Evolutionary conservation across 2,329 filamentous ascomycete species (phyloP).

Genomic region (Juglanconis juglandina): DNA sequence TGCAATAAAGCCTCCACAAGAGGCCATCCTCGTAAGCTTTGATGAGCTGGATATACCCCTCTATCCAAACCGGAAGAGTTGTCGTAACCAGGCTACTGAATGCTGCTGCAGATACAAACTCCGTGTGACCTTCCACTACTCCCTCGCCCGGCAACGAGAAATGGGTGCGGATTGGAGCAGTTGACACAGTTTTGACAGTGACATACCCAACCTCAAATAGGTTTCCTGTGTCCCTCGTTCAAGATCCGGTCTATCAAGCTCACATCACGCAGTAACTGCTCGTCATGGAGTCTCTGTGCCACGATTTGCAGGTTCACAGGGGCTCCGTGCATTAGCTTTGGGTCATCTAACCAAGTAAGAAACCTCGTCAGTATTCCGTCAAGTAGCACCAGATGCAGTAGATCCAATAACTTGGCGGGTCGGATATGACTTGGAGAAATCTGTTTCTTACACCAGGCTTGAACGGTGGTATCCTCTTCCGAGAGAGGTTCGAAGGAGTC

Average conservation of each 20-base stretch:
- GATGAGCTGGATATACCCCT: too few relatives aligned
- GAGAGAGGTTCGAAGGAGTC: slow-evolving; percentile 24
- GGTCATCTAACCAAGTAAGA: slow-evolving; percentile 26
- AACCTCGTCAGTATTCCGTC: background rate
- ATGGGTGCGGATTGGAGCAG: too few relatives aligned
- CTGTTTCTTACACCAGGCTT: slow-evolving; percentile 28
- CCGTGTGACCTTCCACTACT: too few relatives aligned
- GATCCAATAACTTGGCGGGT: background rate
- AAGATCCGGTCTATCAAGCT: slow-evolving; percentile 27
- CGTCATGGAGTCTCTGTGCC: slow-evolving; percentile 29
- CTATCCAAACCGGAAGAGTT: too few relatives aligned
- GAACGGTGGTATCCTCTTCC: slow-evolving; percentile 24
- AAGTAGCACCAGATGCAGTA: too few relatives aligned
- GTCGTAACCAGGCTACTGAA: too few relatives aligned
- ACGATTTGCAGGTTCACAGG: slow-evolving; percentile 32
- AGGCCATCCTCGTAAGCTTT: too few relatives aligned
- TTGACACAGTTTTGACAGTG: too few relatives aligned
- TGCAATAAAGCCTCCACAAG: too few relatives aligned
- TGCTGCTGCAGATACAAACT: too few relatives aligned
- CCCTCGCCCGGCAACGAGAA: too few relatives aligned
- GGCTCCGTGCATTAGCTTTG: slow-evolving; percentile 31
- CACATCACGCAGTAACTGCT: slow-evolving; percentile 29
- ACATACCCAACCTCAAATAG: too few relatives aligned
- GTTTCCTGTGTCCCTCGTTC: slow-evolving; percentile 12
- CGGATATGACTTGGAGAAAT: background rate